phyloP scores from a whole-genome alignment of 805 yeast genomes.

The Candida vaughaniae region DNA sequence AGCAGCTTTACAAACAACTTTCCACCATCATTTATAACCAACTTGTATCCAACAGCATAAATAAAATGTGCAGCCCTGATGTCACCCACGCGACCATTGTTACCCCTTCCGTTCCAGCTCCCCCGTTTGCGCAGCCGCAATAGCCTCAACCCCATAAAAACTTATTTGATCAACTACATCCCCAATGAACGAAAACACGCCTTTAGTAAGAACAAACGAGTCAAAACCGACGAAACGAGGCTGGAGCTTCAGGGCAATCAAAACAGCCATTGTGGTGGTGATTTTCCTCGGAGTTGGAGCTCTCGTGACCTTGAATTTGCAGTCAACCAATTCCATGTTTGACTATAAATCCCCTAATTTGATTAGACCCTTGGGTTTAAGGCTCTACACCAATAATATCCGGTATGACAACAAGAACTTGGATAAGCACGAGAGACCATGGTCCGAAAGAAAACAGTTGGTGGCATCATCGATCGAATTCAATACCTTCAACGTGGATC shows the following conservation, averaged over 20 bases:
- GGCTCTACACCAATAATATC: conserved; percentile 45
- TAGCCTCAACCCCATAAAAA: too few relatives aligned
- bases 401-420: conserved; percentile 39
- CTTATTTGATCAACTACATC: too few relatives aligned
- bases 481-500: conserved; percentile 20
- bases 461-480: conserved; percentile 26
- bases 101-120: too few relatives aligned
- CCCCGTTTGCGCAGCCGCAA: too few relatives aligned
- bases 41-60: too few relatives aligned
- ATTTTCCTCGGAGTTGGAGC: neutral
- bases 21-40: too few relatives aligned
- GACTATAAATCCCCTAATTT: conserved; percentile 2
- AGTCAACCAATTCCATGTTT: neutral
- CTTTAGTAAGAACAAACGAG: neutral
- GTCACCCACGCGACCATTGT: too few relatives aligned
- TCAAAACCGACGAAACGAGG: too few relatives aligned
- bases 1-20: too few relatives aligned
- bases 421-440: conserved; percentile 40
- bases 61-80: too few relatives aligned
- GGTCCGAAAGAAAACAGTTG: conserved; percentile 41
- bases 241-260: too few relatives aligned
- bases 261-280: too few relatives aligned
- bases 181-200: conserved; percentile 7
- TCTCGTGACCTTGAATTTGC: neutral
- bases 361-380: conserved; percentile 14